These are phyloP conservation scores for Aspergillus cristatus DNA, from an alignment of 495 filamentous ascomycete species.

Conservation along the genomic window DNA sequence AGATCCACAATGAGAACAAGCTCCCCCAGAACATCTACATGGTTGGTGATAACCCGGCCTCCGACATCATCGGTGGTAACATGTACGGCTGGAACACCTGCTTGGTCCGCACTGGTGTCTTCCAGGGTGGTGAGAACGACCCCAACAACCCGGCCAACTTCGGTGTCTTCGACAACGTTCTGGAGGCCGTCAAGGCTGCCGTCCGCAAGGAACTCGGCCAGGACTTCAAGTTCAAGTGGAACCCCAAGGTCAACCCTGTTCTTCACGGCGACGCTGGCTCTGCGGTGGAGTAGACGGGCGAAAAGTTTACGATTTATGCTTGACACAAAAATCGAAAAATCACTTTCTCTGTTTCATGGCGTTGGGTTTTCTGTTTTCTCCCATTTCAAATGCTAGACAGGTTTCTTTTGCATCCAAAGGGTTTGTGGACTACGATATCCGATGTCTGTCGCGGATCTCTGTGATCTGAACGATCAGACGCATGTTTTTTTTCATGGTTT, in stretches of 20 bases:
- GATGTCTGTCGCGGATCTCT: slow-evolving; percentile 7
- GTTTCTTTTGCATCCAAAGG: slow-evolving; percentile 9
- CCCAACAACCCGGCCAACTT: slow-evolving; percentile 48
- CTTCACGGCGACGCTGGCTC: slow-evolving; percentile 43
- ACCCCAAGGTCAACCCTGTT: slow-evolving; percentile 56
- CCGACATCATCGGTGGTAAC: slow-evolving; percentile 71
- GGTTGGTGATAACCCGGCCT: slow-evolving; percentile 73
- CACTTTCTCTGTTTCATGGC: not conserved
- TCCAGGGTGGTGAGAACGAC: slow-evolving; percentile 49
- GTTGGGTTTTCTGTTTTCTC: slow-evolving; percentile 5
- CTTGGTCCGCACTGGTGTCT: slow-evolving; percentile 55
- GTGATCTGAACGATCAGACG: slow-evolving; percentile 7
- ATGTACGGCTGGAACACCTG: slow-evolving; percentile 78
- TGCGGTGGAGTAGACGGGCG: slow-evolving; percentile 48
- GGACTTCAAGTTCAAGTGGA: slow-evolving; percentile 51
- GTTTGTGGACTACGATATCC: slow-evolving; percentile 26
- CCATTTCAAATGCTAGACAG: slow-evolving; percentile 12
- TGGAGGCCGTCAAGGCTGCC: slow-evolving; percentile 45
- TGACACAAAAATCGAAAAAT: slow-evolving; percentile 8
- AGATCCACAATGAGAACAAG: slow-evolving; percentile 61
- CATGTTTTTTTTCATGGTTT: slow-evolving; percentile 5
- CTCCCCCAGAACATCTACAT: slow-evolving; percentile 72
- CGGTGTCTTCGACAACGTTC: slow-evolving; percentile 47
- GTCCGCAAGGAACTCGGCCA: slow-evolving; percentile 47
- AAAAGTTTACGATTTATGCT: slow-evolving; percentile 7